Evolutionary conservation across 106 monocot genomes (phyloP).

Genomic region (Dioscorea alata): DNA sequence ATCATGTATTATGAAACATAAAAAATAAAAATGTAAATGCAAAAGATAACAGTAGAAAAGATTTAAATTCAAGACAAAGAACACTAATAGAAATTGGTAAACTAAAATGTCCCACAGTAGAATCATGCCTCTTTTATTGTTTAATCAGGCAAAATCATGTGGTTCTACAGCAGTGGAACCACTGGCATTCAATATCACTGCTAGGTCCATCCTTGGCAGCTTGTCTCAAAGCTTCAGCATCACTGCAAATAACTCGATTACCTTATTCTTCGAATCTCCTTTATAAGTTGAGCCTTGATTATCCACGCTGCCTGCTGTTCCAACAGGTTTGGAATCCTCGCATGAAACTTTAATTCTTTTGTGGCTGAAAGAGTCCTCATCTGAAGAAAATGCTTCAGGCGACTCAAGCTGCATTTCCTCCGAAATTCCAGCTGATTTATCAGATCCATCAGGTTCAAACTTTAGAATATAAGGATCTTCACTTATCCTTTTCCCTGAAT

Average conservation of each 20-base stretch:
- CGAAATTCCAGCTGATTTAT: constrained; percentile 6
- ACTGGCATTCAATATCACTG: too few species aligned
- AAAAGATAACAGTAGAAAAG: neutral
- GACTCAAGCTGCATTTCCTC: constrained; percentile 2
- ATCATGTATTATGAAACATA: neutral
- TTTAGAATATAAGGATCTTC: constrained; percentile 43
- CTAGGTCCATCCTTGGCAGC: too few species aligned
- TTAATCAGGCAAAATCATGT: too few species aligned
- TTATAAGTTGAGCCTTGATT: constrained; percentile 7
- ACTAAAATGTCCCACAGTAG: too few species aligned
- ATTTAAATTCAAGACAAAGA: neutral
- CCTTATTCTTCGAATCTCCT: constrained; percentile 1
- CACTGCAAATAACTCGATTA: too few species aligned
- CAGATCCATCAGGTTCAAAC: constrained; percentile 12
- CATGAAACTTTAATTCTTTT: constrained; percentile 15
- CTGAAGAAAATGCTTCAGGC: constrained; percentile 2
- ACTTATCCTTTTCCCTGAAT: constrained; percentile 54
- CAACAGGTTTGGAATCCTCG: constrained; percentile 9
- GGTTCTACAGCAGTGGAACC: too few species aligned
- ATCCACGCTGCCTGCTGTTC: neutral
- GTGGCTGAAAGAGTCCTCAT: constrained; percentile 1
- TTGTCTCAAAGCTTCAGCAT: too few species aligned
- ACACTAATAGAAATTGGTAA: neutral
- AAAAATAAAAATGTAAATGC: neutral
- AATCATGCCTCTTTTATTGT: too few species aligned